These are phyloP conservation scores for Ophiostoma sp. DNA, from an alignment of 2,329 filamentous ascomycete species.

Conservation along the genomic window DNA sequence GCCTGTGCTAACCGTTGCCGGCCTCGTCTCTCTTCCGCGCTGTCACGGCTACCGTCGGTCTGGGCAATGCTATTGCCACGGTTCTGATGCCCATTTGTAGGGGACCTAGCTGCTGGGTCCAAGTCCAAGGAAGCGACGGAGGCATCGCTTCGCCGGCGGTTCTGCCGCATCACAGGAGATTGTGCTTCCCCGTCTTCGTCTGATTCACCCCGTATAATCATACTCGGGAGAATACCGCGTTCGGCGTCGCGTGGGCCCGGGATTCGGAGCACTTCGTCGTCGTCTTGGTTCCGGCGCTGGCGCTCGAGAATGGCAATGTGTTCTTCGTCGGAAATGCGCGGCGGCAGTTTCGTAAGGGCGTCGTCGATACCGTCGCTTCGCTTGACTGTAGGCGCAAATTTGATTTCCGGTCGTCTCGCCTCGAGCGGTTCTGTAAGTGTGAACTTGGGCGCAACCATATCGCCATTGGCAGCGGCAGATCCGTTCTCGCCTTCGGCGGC, in stretches of 20 bases:
- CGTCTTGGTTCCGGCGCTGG: constrained; percentile 68
- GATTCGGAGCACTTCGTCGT: constrained; percentile 71
- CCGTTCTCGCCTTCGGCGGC: not conserved
- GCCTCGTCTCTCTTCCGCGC: not conserved
- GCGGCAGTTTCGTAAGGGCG: constrained; percentile 46
- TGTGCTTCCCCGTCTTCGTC: constrained; percentile 40
- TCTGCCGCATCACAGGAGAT: not conserved
- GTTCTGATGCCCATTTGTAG: not conserved
- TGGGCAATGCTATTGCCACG: not conserved
- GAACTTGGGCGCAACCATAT: constrained; percentile 6
- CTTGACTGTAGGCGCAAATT: constrained; percentile 67
- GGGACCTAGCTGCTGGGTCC: constrained; percentile 20
- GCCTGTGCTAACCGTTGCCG: constrained; percentile 44
- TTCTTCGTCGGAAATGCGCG: constrained; percentile 66
- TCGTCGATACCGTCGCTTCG: constrained; percentile 58
- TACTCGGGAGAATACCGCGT: constrained; percentile 69
- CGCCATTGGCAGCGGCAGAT: not conserved
- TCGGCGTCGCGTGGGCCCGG: constrained; percentile 91
- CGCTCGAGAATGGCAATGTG: constrained; percentile 87
- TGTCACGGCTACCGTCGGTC: constrained; percentile 4
- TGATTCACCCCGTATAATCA: constrained; percentile 43
- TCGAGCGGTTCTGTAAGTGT: constrained; percentile 31
- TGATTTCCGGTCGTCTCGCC: constrained; percentile 53
- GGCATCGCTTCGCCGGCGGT: constrained; percentile 31
- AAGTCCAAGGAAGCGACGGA: constrained; percentile 36